Percentiles rank a stretch among this genome's conserved stretches.
Conservation (phyloP, 129 eudicot genomes). For the Lactuca sativa region DNA sequence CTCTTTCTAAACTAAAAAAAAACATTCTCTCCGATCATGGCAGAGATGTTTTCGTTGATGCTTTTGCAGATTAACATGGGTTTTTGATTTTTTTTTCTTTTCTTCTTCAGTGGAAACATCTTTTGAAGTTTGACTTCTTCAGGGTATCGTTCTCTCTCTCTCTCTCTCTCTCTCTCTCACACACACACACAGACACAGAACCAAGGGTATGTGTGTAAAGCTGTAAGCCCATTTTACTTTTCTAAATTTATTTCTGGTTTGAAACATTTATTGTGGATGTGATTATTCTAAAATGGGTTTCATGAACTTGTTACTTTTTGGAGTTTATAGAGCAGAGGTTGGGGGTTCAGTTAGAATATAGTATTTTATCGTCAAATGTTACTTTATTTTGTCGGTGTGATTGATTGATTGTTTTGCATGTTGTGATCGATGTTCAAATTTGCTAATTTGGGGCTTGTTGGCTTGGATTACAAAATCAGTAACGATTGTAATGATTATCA, state of each 20-base stretch:
- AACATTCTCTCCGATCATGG: conserved; percentile 37
- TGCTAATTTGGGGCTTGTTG: conserved; percentile 3
- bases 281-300: conserved; percentile 17
- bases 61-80: conserved; percentile 28
- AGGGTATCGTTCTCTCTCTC: conserved; percentile 24
- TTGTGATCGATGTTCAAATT: conserved; percentile 21
- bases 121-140: conserved; percentile 24
- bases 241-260: conserved; percentile 6
- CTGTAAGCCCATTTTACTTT: neutral
- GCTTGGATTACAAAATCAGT: conserved; percentile 18
- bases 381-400: conserved; percentile 18
- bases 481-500: neutral
- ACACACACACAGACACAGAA: neutral
- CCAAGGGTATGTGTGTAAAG: conserved; percentile 7
- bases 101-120: neutral
- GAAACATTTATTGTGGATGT: conserved; percentile 1
- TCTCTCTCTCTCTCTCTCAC: conserved; percentile 18
- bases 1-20: conserved; percentile 6
- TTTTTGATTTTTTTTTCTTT: conserved; percentile 8
- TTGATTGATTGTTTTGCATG: conserved; percentile 35
- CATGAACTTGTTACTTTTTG: neutral
- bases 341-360: conserved; percentile 4
- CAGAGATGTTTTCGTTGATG: conserved; percentile 22
- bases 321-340: conserved; percentile 4
- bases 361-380: neutral